Conservation (phyloP, 2,329 filamentous ascomycete species). For the Colletotrichum endophyticum region DNA sequence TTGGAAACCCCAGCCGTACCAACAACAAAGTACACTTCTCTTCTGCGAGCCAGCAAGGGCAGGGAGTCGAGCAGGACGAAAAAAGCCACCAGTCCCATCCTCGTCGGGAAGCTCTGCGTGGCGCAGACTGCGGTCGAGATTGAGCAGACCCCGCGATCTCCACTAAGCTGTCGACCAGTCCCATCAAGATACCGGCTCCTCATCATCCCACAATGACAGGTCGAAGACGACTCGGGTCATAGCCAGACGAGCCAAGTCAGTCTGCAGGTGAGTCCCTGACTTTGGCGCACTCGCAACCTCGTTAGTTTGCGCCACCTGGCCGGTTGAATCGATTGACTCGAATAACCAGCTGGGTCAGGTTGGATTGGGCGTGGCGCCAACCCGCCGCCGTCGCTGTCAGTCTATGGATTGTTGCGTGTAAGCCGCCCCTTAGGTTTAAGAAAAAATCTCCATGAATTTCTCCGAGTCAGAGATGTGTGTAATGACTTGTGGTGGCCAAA, state of each 20-base stretch:
- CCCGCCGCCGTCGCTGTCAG: neutral
- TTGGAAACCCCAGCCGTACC: neutral
- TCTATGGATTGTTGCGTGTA: neutral
- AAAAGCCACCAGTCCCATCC: neutral
- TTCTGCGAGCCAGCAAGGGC: neutral
- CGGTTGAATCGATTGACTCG: neutral
- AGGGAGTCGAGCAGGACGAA: neutral
- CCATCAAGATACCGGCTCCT: neutral
- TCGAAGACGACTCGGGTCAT: neutral
- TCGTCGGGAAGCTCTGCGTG: constrained; percentile 1
- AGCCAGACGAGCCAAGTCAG: neutral
- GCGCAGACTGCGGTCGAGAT: constrained; percentile 1
- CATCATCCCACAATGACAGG: neutral
- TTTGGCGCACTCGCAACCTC: neutral
- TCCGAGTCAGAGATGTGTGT: neutral
- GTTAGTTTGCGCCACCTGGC: neutral
- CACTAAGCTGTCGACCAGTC: neutral
- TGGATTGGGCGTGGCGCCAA: neutral
- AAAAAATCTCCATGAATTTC: neutral
- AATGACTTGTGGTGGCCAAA: neutral
- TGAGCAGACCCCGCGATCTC: constrained; percentile 13
- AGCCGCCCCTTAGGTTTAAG: neutral
- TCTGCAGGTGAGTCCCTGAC: neutral
- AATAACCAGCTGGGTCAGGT: neutral
- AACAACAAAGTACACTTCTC: neutral